These are phyloP conservation scores for Lentinus brumalis DNA, from an alignment of 768 basidiomycete species.

Conservation along the genomic window DNA sequence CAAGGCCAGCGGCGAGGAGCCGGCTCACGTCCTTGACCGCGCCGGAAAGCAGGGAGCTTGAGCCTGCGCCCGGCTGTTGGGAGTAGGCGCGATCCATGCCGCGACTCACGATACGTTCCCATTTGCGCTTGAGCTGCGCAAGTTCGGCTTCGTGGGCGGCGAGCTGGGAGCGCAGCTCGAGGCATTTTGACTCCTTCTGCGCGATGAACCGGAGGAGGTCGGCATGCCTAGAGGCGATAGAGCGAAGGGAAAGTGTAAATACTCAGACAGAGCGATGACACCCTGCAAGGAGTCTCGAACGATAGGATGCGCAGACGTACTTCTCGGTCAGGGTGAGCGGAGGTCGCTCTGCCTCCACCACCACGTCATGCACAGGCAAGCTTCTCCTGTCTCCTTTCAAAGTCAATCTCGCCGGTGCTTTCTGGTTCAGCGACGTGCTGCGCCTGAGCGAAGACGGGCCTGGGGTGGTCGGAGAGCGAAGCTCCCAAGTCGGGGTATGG, in stretches of 20 bases:
- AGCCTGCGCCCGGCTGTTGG: constrained; percentile 34
- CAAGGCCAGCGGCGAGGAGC: constrained; percentile 52
- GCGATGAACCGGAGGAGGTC: constrained; percentile 84
- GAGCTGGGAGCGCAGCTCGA: constrained; percentile 79
- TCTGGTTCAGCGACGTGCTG: constrained; percentile 25
- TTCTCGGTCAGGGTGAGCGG: constrained; percentile 72
- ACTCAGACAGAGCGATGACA: background rate
- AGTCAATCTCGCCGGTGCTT: constrained; percentile 5
- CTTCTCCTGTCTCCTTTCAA: constrained; percentile 34
- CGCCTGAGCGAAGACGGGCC: constrained; percentile 19
- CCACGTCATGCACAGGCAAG: constrained; percentile 22
- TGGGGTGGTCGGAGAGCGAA: constrained; percentile 26
- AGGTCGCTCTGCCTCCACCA: constrained; percentile 20
- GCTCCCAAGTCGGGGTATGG: constrained; percentile 27
- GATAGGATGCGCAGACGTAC: constrained; percentile 41
- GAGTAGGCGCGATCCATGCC: constrained; percentile 48
- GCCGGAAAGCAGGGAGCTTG: constrained; percentile 11
- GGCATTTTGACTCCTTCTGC: constrained; percentile 82
- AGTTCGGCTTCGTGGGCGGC: constrained; percentile 73
- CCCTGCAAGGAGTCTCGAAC: background rate
- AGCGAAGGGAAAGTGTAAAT: background rate
- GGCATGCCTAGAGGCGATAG: constrained; percentile 55
- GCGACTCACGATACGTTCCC: constrained; percentile 77
- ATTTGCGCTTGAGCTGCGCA: constrained; percentile 74
- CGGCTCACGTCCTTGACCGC: constrained; percentile 58